These are phyloP conservation scores for Trichoderma afroharzianum DNA, from an alignment of 2,329 filamentous ascomycete genomes.

Conservation along the genomic window DNA sequence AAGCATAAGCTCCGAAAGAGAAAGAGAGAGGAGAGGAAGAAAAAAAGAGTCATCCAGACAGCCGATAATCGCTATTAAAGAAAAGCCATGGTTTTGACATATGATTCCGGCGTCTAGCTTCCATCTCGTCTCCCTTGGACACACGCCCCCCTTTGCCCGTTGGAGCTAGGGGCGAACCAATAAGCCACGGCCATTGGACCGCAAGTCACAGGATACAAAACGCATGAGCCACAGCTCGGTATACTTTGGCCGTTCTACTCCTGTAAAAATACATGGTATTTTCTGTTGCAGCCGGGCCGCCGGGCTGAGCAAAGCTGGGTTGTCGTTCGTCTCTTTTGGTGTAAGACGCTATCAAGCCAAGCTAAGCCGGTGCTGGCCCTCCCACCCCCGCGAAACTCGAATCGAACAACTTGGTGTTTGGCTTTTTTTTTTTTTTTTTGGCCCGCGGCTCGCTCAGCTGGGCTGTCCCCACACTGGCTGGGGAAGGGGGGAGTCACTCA, in stretches of 20 bases:
- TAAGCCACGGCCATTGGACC: constrained; percentile 2
- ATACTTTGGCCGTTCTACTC: neutral
- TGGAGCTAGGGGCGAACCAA: constrained; percentile 4
- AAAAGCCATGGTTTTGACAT: constrained; percentile 15
- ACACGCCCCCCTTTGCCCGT: constrained; percentile 8
- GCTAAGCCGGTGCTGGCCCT: neutral
- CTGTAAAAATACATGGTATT: neutral
- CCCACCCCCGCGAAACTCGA: neutral
- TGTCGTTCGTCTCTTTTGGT: neutral
- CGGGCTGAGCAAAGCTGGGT: neutral
- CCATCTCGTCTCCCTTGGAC: neutral
- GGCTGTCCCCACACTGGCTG: constrained; percentile 3
- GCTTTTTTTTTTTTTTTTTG: neutral
- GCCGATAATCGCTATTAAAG: constrained; percentile 6
- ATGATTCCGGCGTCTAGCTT: constrained; percentile 15
- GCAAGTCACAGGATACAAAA: constrained; percentile 8
- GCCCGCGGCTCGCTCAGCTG: constrained; percentile 9
- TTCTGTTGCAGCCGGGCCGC: neutral
- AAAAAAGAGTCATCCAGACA: constrained; percentile 8
- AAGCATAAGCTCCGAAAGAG: neutral
- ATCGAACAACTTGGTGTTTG: neutral
- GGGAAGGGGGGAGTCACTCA: neutral
- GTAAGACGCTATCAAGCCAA: neutral
- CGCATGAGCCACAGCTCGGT: constrained; percentile 8
- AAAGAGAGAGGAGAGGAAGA: neutral